These are phyloP conservation scores for Cyclotella choctawhatcheeana DNA, from an alignment of 108 stramenopile genomes.

Conservation along the genomic window DNA sequence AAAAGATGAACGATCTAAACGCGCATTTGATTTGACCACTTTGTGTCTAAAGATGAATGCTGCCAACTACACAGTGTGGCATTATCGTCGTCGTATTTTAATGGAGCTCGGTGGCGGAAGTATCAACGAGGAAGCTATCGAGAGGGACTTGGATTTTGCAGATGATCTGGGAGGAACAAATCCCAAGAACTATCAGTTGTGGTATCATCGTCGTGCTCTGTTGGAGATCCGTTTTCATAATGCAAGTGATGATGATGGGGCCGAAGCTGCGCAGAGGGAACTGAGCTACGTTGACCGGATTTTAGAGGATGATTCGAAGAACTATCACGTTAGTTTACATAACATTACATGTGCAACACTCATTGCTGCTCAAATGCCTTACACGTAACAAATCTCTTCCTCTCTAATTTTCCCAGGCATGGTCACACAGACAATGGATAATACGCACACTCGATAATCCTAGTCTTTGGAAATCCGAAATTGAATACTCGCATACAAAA, in stretches of 20 bases:
- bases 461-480: slow-evolving; percentile 74
- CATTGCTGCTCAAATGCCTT: background rate
- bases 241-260: slow-evolving; percentile 20
- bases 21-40: slow-evolving; percentile 84
- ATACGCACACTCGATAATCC: slow-evolving; percentile 63
- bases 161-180: slow-evolving; percentile 78
- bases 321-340: slow-evolving; percentile 90
- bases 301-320: slow-evolving; percentile 91
- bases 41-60: slow-evolving; percentile 88
- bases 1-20: slow-evolving; percentile 70
- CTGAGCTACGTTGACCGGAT: slow-evolving; percentile 83
- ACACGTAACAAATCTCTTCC: background rate
- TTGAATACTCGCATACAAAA: slow-evolving; percentile 68
- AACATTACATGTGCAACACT: background rate
- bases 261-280: slow-evolving; percentile 64
- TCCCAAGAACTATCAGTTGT: slow-evolving; percentile 99
- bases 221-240: slow-evolving; percentile 63
- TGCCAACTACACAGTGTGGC: slow-evolving; percentile 98
- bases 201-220: slow-evolving; percentile 96
- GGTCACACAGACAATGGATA: slow-evolving; percentile 96
- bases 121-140: slow-evolving; percentile 41
- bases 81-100: slow-evolving; percentile 86
- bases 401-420: slow-evolving; percentile 54
- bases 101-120: slow-evolving; percentile 29
- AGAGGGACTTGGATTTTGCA: slow-evolving; percentile 75